Evolutionary conservation across 2,329 filamentous ascomycete species (phyloP).

Genomic region (Hymenoscyphus infarciens): DNA sequence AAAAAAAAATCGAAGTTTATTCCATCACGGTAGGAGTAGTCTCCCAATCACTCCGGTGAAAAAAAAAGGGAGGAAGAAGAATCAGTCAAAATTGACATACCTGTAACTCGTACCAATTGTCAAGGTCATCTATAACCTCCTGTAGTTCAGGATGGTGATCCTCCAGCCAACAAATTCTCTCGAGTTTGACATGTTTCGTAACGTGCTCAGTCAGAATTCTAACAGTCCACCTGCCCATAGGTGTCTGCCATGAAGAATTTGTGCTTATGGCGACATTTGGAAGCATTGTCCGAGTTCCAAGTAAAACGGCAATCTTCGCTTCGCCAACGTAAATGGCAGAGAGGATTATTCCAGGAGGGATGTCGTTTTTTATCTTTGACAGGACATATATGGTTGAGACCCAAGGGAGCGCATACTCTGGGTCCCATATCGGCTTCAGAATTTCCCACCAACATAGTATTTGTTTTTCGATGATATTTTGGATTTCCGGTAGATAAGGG

Average conservation of each 20-base stretch:
- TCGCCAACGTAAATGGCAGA: background rate
- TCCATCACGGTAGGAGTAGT: too few species aligned
- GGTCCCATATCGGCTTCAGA: background rate
- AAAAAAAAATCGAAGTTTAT: too few species aligned
- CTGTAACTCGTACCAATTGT: background rate
- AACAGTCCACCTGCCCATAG: background rate
- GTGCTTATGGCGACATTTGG: background rate
- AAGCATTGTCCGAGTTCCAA: background rate
- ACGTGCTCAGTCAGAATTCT: background rate
- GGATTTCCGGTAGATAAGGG: background rate
- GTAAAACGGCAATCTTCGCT: background rate
- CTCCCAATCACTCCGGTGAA: too few species aligned
- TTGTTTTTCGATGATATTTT: background rate
- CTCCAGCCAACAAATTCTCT: background rate
- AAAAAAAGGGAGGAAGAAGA: too few species aligned
- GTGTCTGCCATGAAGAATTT: background rate
- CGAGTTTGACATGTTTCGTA: background rate
- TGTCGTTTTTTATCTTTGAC: background rate
- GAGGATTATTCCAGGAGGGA: background rate
- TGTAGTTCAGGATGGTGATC: background rate
- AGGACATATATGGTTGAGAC: background rate
- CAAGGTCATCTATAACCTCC: background rate
- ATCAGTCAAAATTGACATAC: background rate
- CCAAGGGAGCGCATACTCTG: background rate
- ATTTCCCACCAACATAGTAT: background rate